Evolutionary conservation across 2,329 filamentous ascomycete genomes (phyloP), one percentile per base, ranked within the genome.

Genomic region (Diaporthe sp.): DNA sequence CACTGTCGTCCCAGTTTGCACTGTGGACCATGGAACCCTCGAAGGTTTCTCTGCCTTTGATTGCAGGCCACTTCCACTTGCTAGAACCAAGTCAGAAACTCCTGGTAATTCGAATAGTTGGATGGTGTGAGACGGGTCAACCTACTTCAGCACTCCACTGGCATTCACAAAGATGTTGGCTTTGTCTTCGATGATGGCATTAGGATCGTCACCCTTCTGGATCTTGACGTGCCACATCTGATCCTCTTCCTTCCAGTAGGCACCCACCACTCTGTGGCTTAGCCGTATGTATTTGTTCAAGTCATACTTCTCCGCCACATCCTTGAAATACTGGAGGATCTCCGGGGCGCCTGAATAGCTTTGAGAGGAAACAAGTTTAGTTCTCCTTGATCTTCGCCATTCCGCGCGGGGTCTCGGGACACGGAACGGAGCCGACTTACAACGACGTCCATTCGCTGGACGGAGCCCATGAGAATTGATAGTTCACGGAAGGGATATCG

Each of bases 381-480:
- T 82, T 81, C 13, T 77, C 78, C 44, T 80, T 80, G 75, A 15
- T 7, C 15, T 57, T 10, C 19, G 0, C 28, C 4, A 19, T 9
- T 25, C n/a, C 19, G 77, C 82, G 31, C 75, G 75, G 71, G 78
- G 81, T 60, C 17, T 22, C 76, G 77, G 4, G 77, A 76, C 6
- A 78, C 77, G 4, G 78, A 76, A 17, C 8, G 6, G 37, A 28
- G 10, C 12, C 8, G n/a, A 68, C 62, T 49, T 22, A 44, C 68
- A 28, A 37, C 5, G 37, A 53, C 28, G 34, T 57, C 51, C 88
- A 86, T 75, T 89, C 86, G 0, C 84, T 85, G 65, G 90, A 90
- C 0, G 88, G 88, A 7, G 83, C 82, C 79, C 89, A 91, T 1
- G 86, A 85, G 37, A 85, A 87, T 77, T 90, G 89, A 55, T 65